These are phyloP conservation scores for Ambispora gerdemannii DNA, from an alignment of 192 early-diverging fungal species.

Conservation along the genomic window DNA sequence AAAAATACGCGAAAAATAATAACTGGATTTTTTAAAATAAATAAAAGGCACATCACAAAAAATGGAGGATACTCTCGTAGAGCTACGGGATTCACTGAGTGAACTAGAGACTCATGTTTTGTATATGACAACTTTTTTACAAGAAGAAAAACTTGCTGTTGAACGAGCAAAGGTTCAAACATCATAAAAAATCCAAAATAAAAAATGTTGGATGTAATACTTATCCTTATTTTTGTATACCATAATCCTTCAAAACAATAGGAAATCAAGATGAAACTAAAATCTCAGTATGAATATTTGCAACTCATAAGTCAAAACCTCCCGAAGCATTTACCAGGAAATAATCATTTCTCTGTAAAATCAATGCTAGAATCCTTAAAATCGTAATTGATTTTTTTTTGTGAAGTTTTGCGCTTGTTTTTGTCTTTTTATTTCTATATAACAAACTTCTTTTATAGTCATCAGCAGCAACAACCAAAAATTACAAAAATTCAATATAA, in stretches of 20 bases:
- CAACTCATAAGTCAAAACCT: conserved; percentile 7
- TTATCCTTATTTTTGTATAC: not conserved
- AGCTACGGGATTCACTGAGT: not conserved
- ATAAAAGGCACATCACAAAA: not conserved
- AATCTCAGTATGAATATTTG: conserved; percentile 4
- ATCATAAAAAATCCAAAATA: not conserved
- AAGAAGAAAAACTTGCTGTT: conserved; percentile 18
- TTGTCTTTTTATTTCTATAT: too few relatives aligned
- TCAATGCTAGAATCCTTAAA: too few relatives aligned
- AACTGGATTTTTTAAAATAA: too few relatives aligned
- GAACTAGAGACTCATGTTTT: conserved; percentile 22
- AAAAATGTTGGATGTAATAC: not conserved
- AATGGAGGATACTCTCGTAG: not conserved
- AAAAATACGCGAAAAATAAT: not conserved
- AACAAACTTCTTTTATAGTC: too few relatives aligned
- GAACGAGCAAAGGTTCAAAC: conserved; percentile 4
- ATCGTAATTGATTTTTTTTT: not conserved
- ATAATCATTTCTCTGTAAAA: not conserved
- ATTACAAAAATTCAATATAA: not conserved
- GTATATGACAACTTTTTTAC: conserved; percentile 12
- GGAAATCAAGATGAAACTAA: conserved; percentile 20
- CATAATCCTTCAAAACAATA: not conserved
- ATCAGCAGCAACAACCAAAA: not conserved
- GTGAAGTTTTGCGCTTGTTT: not conserved
- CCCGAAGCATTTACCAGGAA: conserved; percentile 26